Percentiles rank a stretch among this genome's conserved stretches.
phyloP scores from a whole-genome alignment of 768 basidiomycete genomes.

The Hericium erinaceus region DNA sequence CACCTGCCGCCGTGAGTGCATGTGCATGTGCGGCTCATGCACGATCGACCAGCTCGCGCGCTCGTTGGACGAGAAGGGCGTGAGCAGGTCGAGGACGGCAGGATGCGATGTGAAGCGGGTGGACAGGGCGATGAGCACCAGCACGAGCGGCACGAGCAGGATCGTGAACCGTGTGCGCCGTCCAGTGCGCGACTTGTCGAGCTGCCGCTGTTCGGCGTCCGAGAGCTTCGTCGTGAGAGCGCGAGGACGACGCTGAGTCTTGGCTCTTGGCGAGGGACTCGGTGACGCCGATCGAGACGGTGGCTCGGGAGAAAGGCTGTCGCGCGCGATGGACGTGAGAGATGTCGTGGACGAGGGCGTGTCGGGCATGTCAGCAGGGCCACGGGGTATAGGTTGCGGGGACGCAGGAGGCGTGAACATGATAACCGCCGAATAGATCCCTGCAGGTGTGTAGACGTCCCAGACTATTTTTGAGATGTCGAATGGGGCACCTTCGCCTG shows the following conservation, averaged over 20 bases:
- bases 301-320: not conserved
- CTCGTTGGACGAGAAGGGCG: slow-evolving; percentile 18
- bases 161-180: slow-evolving; percentile 42
- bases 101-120: slow-evolving; percentile 45
- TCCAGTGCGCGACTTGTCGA: slow-evolving; percentile 33
- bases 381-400: slow-evolving; percentile 20
- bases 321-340: not conserved
- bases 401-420: slow-evolving; percentile 36
- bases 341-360: not conserved
- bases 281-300: not conserved
- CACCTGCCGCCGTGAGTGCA: slow-evolving; percentile 3
- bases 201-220: not conserved
- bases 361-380: slow-evolving; percentile 4
- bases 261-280: slow-evolving; percentile 10
- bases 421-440: no score
- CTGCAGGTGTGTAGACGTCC: no score
- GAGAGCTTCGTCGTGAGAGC: not conserved
- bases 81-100: slow-evolving; percentile 33
- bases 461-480: no score
- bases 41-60: not conserved
- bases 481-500: no score
- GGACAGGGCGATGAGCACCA: slow-evolving; percentile 45
- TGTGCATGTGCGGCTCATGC: not conserved
- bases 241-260: not conserved
- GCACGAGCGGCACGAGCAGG: slow-evolving; percentile 44